Evolutionary conservation across 371 early-diverging fungal genomes (phyloP).

Genomic region (Lichtheimia corymbifera): DNA sequence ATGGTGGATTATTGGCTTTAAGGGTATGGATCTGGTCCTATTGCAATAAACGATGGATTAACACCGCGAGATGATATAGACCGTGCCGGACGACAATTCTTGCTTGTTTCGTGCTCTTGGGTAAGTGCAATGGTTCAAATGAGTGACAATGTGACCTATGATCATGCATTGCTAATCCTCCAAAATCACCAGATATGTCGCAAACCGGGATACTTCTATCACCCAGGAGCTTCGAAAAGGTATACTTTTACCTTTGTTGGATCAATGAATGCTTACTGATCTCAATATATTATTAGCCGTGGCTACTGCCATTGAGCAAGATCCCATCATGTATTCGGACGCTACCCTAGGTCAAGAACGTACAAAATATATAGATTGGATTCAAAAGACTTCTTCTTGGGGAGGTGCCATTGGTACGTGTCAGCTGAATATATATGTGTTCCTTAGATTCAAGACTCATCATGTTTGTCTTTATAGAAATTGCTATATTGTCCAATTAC

Average conservation of each 20-base stretch:
- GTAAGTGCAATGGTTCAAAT: constrained; percentile 2
- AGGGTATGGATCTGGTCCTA: constrained; percentile 15
- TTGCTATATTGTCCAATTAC: constrained; percentile 55
- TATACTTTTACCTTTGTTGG: constrained; percentile 7
- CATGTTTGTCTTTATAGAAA: constrained; percentile 31
- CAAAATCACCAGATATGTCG: constrained; percentile 30
- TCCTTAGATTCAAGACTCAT: constrained; percentile 1
- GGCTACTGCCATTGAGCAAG: constrained; percentile 16
- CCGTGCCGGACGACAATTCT: constrained; percentile 57
- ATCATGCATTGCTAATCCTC: too few relatives aligned
- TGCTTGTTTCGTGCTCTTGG: constrained; percentile 49
- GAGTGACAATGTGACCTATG: too few relatives aligned
- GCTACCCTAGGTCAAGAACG: constrained; percentile 20
- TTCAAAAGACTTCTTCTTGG: constrained; percentile 52
- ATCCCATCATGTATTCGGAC: constrained; percentile 25
- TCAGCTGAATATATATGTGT: not conserved
- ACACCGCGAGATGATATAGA: constrained; percentile 18
- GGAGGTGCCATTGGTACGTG: constrained; percentile 64
- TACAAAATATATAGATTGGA: constrained; percentile 51
- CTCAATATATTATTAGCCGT: constrained; percentile 9
- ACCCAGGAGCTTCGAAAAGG: constrained; percentile 38
- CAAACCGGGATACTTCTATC: constrained; percentile 26
- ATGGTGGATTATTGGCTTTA: constrained; percentile 20
- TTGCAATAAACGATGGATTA: not conserved
- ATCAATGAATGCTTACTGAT: not conserved